A percentile compares a stretch with the other conserved stretches of the same genome.
These are phyloP conservation scores for Penicillium nordicum DNA, from an alignment of 2,329 filamentous ascomycete genomes.

Conservation along the genomic window DNA sequence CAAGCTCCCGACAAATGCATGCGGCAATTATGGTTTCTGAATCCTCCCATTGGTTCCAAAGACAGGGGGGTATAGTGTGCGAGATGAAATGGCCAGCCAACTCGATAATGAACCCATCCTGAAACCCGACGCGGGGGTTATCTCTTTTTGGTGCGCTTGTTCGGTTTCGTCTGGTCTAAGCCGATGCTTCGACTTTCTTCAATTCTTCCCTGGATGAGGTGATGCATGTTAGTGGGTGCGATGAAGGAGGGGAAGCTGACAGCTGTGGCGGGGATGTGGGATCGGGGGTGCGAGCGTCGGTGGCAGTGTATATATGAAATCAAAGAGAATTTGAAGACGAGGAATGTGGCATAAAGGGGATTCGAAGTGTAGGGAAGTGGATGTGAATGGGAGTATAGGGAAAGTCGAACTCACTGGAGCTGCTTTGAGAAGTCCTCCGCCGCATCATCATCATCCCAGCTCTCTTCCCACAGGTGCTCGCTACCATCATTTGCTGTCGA, in stretches of 20 bases:
- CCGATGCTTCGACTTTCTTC: conserved; percentile 83
- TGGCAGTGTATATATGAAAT: neutral
- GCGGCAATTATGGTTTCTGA: neutral
- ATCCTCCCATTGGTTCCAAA: conserved; percentile 3
- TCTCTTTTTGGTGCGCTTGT: conserved; percentile 1
- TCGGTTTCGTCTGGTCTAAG: conserved; percentile 47
- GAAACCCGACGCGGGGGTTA: neutral
- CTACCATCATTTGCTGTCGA: conserved; percentile 52
- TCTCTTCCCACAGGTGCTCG: conserved; percentile 96
- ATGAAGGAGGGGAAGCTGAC: neutral
- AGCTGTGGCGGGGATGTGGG: neutral
- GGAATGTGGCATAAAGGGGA: neutral
- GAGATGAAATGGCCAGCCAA: conserved; percentile 9
- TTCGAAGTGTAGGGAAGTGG: neutral
- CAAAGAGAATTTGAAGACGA: neutral
- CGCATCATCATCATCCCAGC: conserved; percentile 98
- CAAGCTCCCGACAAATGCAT: conserved; percentile 6
- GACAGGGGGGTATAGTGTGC: conserved; percentile 9
- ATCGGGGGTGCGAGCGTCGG: neutral
- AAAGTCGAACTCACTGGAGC: conserved; percentile 66
- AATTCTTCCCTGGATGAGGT: conserved; percentile 60
- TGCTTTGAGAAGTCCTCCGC: conserved; percentile 94
- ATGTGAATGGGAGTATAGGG: neutral
- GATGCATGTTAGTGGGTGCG: conserved; percentile 1
- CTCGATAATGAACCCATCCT: conserved; percentile 5